Conservation (phyloP, 2,329 filamentous ascomycete species). For the Gyromitra esculenta region DNA sequence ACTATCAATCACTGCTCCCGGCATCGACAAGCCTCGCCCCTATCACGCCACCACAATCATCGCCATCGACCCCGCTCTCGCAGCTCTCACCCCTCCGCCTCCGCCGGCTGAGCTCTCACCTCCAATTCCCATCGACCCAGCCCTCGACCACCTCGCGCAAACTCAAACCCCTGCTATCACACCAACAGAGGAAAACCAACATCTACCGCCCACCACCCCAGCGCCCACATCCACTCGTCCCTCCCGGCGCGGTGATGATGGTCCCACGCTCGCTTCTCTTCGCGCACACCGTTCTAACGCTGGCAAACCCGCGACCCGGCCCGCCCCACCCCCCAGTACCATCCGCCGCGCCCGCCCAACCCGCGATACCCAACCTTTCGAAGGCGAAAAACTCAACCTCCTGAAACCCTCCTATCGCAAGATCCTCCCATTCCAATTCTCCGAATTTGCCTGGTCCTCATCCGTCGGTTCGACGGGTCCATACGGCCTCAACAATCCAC, state of each 20-base stretch:
- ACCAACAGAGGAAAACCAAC: constrained; percentile 43
- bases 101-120: constrained; percentile 29
- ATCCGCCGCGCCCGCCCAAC: constrained; percentile 32
- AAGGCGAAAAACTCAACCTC: constrained; percentile 52
- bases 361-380: constrained; percentile 19
- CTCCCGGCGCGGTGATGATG: constrained; percentile 41
- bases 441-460: constrained; percentile 48
- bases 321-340: constrained; percentile 19
- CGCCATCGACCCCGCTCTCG: constrained; percentile 62
- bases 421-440: constrained; percentile 52
- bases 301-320: constrained; percentile 45
- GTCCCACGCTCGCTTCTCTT: constrained; percentile 53
- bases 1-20: constrained; percentile 43
- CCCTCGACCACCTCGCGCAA: constrained; percentile 43
- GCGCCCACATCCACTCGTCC: constrained; percentile 26
- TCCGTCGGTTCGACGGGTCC: constrained; percentile 47
- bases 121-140: constrained; percentile 51
- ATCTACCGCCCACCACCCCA: constrained; percentile 10
- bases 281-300: constrained; percentile 53
- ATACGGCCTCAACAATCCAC: constrained; percentile 51
- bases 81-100: constrained; percentile 58
- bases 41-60: constrained; percentile 36
- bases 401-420: constrained; percentile 51
- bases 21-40: constrained; percentile 35
- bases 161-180: constrained; percentile 52